phyloP scores from a whole-genome alignment of 2,329 filamentous ascomycete genomes.

The Colletotrichum tofieldiae region DNA sequence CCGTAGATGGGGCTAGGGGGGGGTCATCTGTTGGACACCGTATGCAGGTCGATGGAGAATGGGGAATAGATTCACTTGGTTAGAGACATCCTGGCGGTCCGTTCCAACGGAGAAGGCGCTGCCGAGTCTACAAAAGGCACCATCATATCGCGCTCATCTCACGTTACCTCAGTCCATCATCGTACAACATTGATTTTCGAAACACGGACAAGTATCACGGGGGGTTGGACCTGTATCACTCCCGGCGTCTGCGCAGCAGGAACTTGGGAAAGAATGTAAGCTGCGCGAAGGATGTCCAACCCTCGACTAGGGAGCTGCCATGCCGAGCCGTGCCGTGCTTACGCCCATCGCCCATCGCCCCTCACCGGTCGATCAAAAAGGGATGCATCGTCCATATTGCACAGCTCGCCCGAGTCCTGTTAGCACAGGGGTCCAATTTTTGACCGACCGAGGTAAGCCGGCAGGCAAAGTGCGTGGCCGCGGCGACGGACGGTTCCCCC shows the following conservation, averaged over 20 bases:
- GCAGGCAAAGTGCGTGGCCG: constrained; percentile 7
- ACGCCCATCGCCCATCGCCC: constrained; percentile 6
- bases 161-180: constrained; percentile 28
- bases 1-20: constrained; percentile 55
- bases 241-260: neutral
- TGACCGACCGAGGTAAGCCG: constrained; percentile 17
- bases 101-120: neutral
- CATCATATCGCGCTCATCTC: constrained; percentile 29
- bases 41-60: neutral
- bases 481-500: constrained; percentile 11
- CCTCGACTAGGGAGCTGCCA: neutral
- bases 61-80: constrained; percentile 3
- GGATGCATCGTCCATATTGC: constrained; percentile 25
- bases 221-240: neutral
- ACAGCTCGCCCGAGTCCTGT: constrained; percentile 34
- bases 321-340: constrained; percentile 42
- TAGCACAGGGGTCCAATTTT: neutral
- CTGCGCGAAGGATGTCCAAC: neutral
- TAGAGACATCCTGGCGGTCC: neutral
- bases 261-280: neutral
- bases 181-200: constrained; percentile 9
- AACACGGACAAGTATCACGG: constrained; percentile 8
- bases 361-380: constrained; percentile 38
- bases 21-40: neutral
- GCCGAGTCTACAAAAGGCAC: neutral